Percentiles rank a stretch among this genome's conserved stretches.
phyloP scores from a whole-genome alignment of 495 filamentous ascomycete genomes.

The Hypoxylon fuscum region DNA sequence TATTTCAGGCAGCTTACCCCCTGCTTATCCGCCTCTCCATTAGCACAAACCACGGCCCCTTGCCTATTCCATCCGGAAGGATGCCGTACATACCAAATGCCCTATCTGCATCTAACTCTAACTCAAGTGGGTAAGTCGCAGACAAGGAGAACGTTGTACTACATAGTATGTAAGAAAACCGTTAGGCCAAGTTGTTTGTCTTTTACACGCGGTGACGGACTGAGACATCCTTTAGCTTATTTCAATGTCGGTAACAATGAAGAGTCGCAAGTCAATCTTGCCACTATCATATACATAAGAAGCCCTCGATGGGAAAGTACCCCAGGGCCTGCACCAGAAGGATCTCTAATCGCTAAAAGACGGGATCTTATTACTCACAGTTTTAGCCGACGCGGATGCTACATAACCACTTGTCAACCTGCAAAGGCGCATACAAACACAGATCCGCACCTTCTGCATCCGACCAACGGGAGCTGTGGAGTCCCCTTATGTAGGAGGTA shows the following conservation, averaged over 20 bases:
- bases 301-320: no score
- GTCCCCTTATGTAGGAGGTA: not conserved
- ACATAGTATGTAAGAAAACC: no score
- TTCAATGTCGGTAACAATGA: no score
- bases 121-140: constrained; percentile 3
- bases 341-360: no score
- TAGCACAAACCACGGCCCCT: constrained; percentile 6
- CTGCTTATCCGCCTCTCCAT: constrained; percentile 13
- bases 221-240: no score
- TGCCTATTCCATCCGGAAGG: constrained; percentile 25
- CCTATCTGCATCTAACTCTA: constrained; percentile 13
- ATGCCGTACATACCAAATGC: constrained; percentile 12
- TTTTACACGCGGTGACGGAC: not conserved
- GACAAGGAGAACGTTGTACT: no score
- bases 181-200: not conserved
- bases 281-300: no score
- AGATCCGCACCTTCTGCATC: constrained; percentile 9
- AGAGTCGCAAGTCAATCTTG: no score
- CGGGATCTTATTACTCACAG: constrained; percentile 11
- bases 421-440: not conserved
- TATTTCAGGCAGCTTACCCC: constrained; percentile 11
- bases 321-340: no score
- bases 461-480: constrained; percentile 9
- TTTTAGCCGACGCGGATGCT: constrained; percentile 33
- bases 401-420: not conserved